Evolutionary conservation across 305 asterid genomes (phyloP).

Genomic region (Fraxinus floribunda): DNA sequence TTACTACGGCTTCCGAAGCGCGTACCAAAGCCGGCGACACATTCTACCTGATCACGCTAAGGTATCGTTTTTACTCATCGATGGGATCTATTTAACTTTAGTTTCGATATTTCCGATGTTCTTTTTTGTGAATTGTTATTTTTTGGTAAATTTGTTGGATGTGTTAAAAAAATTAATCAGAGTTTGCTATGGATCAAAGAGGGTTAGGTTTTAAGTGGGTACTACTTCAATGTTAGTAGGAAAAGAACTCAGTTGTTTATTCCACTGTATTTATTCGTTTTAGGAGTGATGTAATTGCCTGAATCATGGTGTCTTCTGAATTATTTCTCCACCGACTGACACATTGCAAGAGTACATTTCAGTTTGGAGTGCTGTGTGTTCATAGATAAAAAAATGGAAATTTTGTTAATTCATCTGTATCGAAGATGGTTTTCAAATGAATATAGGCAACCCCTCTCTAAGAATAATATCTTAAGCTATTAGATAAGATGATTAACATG

Average conservation of each 20-base stretch:
- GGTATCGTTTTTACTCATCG: slow-evolving; percentile 36
- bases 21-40: slow-evolving; percentile 76
- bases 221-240: neutral
- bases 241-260: neutral
- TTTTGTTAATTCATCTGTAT: neutral
- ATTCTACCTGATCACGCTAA: slow-evolving; percentile 78
- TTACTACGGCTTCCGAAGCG: slow-evolving; percentile 70
- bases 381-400: neutral
- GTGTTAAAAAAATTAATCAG: neutral
- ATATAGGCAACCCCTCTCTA: neutral
- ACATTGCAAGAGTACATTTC: neutral
- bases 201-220: slow-evolving; percentile 34
- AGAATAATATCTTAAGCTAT: neutral
- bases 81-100: slow-evolving; percentile 22
- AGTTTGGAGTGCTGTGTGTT: neutral
- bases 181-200: slow-evolving; percentile 17
- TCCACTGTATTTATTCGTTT: neutral
- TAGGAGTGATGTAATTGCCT: neutral
- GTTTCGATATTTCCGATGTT: neutral
- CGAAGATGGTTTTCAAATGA: neutral
- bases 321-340: neutral
- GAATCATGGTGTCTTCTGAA: neutral
- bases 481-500: neutral
- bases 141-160: neutral
- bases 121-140: neutral